phyloP scores from a whole-genome alignment of 2,329 filamentous ascomycete genomes.

The Tetracladium maxilliforme region DNA sequence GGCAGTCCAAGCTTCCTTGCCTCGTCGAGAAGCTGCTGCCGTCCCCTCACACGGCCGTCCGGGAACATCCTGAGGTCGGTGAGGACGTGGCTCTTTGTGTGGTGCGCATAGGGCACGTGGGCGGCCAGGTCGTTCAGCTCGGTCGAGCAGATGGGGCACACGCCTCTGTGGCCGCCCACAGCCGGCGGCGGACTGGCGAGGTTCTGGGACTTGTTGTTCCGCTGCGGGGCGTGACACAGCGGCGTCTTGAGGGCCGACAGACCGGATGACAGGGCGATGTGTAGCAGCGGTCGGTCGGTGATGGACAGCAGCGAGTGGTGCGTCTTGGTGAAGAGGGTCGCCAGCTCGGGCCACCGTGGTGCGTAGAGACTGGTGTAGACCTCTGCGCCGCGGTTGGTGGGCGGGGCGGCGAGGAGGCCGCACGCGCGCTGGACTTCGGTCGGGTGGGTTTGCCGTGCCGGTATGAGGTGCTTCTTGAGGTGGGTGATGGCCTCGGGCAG shows the following conservation, averaged over 20 bases:
- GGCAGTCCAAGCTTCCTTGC: conserved; percentile 65
- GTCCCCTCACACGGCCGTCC: conserved; percentile 75
- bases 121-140: conserved; percentile 86
- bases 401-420: conserved; percentile 64
- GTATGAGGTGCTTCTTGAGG: conserved; percentile 66
- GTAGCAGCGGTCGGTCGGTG: conserved; percentile 69
- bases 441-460: conserved; percentile 54
- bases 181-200: conserved; percentile 16
- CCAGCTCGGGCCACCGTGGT: conserved; percentile 61
- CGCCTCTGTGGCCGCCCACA: conserved; percentile 45
- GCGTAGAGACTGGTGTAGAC: conserved; percentile 5
- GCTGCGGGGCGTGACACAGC: conserved; percentile 58
- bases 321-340: conserved; percentile 67
- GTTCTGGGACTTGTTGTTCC: conserved; percentile 8
- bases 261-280: conserved; percentile 81
- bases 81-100: conserved; percentile 87
- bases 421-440: conserved; percentile 58
- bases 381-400: conserved; percentile 9
- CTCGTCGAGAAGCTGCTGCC: conserved; percentile 57
- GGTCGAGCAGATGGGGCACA: conserved; percentile 92
- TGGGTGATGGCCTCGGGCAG: conserved; percentile 66
- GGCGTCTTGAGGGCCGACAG: conserved; percentile 93
- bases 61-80: conserved; percentile 75
- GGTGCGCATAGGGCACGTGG: conserved; percentile 85
- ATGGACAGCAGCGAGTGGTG: conserved; percentile 78